Conservation (phyloP, 768 basidiomycete species). For the Leccinum obscurum region DNA sequence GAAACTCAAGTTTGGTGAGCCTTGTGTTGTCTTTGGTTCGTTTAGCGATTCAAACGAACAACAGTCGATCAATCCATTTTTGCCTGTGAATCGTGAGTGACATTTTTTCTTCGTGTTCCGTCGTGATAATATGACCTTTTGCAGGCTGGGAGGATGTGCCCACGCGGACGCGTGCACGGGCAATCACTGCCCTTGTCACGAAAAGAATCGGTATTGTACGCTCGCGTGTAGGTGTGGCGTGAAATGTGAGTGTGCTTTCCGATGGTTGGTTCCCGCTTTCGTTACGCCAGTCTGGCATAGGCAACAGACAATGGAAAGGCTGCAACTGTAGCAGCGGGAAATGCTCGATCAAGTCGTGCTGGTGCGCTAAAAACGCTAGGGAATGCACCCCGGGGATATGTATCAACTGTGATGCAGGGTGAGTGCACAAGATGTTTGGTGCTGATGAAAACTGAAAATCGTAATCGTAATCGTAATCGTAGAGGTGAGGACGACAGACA, state of each 20-base stretch:
- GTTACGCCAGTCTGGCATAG: slow-evolving; percentile 1
- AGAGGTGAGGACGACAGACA: slow-evolving; percentile 19
- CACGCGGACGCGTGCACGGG: slow-evolving; percentile 50
- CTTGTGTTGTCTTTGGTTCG: too few relatives aligned
- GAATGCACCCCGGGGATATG: slow-evolving; percentile 61
- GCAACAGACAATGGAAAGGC: slow-evolving; percentile 17
- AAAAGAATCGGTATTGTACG: slow-evolving; percentile 42
- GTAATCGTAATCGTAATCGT: slow-evolving; percentile 4
- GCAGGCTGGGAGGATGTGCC: slow-evolving; percentile 40
- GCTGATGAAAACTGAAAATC: too few relatives aligned
- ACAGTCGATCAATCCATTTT: slow-evolving; percentile 12
- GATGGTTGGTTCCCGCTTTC: not conserved
- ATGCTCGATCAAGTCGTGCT: slow-evolving; percentile 30
- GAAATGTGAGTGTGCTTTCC: slow-evolving; percentile 35
- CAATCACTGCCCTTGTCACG: slow-evolving; percentile 42
- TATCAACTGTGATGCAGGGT: slow-evolving; percentile 44
- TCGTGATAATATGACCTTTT: not conserved
- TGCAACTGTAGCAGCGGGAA: slow-evolving; percentile 31
- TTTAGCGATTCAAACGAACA: too few relatives aligned
- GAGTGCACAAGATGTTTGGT: slow-evolving; percentile 5
- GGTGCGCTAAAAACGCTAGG: slow-evolving; percentile 35
- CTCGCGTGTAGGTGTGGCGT: slow-evolving; percentile 47
- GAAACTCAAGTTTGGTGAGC: slow-evolving; percentile 20
- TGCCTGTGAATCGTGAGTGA: slow-evolving; percentile 13
- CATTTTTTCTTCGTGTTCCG: not conserved